These are phyloP conservation scores for Globisporangium cederbergense DNA, from an alignment of 352 stramenopile species.

Conservation along the genomic window DNA sequence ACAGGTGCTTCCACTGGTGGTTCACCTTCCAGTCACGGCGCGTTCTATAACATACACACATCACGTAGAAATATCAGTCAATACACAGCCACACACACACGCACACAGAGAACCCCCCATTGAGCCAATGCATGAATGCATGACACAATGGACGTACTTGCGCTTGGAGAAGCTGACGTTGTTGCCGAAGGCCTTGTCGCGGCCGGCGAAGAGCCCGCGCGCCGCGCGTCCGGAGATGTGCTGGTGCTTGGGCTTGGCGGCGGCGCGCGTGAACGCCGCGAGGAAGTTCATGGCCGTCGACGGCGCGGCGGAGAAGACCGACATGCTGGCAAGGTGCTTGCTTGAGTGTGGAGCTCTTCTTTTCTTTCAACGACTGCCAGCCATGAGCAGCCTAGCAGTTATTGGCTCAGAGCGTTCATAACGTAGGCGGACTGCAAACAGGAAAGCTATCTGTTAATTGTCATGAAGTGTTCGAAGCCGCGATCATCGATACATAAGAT, in stretches of 20 bases:
- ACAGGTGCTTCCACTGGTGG: slow-evolving; percentile 85
- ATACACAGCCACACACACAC: not conserved
- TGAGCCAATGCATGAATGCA: not conserved
- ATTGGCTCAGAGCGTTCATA: not conserved
- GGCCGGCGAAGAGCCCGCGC: slow-evolving; percentile 91
- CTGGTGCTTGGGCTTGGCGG: slow-evolving; percentile 35
- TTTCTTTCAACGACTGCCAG: not conserved
- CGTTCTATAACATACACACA: slow-evolving; percentile 34
- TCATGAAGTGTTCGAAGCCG: too few species aligned
- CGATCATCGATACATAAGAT: too few species aligned
- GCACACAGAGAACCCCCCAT: not conserved
- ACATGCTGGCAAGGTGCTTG: slow-evolving; percentile 19
- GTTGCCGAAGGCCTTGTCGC: slow-evolving; percentile 93
- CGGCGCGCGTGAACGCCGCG: slow-evolving; percentile 52
- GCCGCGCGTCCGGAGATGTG: slow-evolving; percentile 73
- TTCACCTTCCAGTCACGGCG: slow-evolving; percentile 94
- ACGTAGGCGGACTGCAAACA: too few species aligned
- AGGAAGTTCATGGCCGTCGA: slow-evolving; percentile 49
- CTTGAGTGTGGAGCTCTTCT: not conserved
- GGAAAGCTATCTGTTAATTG: too few species aligned
- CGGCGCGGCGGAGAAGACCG: slow-evolving; percentile 27
- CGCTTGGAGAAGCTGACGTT: slow-evolving; percentile 93
- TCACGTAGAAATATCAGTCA: not conserved
- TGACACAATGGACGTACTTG: slow-evolving; percentile 37
- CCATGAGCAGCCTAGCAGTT: not conserved